Evolutionary conservation across 768 basidiomycete species (phyloP), one percentile per base, ranked within the genome.

Genomic region (Favolaschia claudopus): DNA sequence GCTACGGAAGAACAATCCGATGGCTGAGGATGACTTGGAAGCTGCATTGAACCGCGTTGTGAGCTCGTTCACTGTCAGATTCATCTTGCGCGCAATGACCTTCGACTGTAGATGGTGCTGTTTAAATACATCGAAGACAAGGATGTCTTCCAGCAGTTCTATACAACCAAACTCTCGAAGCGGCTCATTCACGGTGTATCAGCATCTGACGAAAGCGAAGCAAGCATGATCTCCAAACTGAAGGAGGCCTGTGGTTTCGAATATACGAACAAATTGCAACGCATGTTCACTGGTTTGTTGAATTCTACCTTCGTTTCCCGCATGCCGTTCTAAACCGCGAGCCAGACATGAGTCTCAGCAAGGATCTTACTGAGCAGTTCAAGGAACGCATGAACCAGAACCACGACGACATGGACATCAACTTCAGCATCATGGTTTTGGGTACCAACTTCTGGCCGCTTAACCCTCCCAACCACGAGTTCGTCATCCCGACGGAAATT

Each of bases 41-140:
- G 86, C 87, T 50, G 93, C 93, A 10, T 72, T 99, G 39, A 92
- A 94, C 72, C 91, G 94, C 65, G 93, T 95, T 69, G 96, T 96
- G 72, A 47, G 89, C n/a, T n/a, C n/a, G n/a, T 67, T 32, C 22
- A 19, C 24, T 51, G 31, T 72, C 59, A 67, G 66, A 15, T 64
- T 76, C 33, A 63, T 69, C 3, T 74, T 38, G 7, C 24, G 7
- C 49, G 33, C 25, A 70, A 53, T 69, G 73, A 44, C 59, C 73
- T 76, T 57, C 57, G 75, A 14, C 33, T 62, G 2, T 69, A 99
- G 96, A 97, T 98, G 95, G 83, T 93, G 14, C 78, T 99, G 45
- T 97, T 99, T 91, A 95, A 95, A 73, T 99, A 97, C 76, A 91
- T 98, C 67, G 94, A 96, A 72, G 96, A 99, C 81, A 97, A 97